Evolutionary conservation across 768 basidiomycete species (phyloP).

Genomic region (Lactarius quietus): DNA sequence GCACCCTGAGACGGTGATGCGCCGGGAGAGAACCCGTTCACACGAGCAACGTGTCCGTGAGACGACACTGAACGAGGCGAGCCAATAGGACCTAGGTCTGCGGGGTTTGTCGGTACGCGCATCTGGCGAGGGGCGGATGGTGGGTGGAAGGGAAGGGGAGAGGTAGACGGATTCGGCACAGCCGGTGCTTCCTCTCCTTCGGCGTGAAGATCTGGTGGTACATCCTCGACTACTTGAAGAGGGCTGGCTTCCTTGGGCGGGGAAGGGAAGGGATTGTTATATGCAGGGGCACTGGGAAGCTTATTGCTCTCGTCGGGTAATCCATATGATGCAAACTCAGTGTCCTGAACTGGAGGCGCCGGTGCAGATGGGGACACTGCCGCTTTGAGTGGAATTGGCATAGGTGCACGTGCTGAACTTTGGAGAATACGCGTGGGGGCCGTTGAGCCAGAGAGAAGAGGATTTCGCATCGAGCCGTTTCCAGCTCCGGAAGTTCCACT

Average conservation of each 20-base stretch:
- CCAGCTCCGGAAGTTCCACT: slow-evolving; percentile 21
- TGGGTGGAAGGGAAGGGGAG: slow-evolving; percentile 51
- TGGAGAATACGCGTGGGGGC: slow-evolving; percentile 56
- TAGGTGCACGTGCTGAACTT: slow-evolving; percentile 51
- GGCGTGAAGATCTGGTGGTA: slow-evolving; percentile 3
- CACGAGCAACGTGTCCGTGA: slow-evolving; percentile 35
- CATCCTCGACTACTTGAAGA: slow-evolving; percentile 15
- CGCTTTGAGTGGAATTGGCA: slow-evolving; percentile 66
- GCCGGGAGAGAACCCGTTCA: slow-evolving; percentile 52
- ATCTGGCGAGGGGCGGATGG: slow-evolving; percentile 49
- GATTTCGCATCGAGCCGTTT: slow-evolving; percentile 29
- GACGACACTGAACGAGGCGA: slow-evolving; percentile 52
- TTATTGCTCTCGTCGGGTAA: slow-evolving; percentile 58
- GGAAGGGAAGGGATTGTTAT: slow-evolving; percentile 27
- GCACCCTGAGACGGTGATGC: slow-evolving; percentile 49
- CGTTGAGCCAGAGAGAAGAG: slow-evolving; percentile 55
- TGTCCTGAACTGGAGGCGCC: slow-evolving; percentile 71
- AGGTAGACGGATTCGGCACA: slow-evolving; percentile 33
- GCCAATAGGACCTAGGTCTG: slow-evolving; percentile 80
- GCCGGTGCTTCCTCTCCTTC: slow-evolving; percentile 16
- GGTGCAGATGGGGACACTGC: slow-evolving; percentile 74
- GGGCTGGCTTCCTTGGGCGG: slow-evolving; percentile 14
- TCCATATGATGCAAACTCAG: slow-evolving; percentile 67
- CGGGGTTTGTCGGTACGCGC: slow-evolving; percentile 36
- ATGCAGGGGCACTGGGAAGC: slow-evolving; percentile 45